Evolutionary conservation across 306 rosid species (phyloP).

Genomic region (Castanea mollissima): DNA sequence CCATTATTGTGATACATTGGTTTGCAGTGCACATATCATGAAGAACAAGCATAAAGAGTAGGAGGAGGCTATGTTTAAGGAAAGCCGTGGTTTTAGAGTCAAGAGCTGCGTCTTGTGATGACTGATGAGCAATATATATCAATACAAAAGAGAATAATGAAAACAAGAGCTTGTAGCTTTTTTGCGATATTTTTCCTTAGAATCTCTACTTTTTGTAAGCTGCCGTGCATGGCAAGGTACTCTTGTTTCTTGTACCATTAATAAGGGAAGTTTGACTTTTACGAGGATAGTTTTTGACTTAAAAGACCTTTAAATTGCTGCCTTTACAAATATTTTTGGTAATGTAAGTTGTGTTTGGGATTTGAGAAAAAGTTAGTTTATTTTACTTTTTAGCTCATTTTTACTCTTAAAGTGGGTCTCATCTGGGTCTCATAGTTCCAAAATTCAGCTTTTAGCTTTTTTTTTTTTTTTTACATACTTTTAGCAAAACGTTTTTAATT

Average conservation of each 20-base stretch:
- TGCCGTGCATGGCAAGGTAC: background rate
- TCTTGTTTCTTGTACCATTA: background rate
- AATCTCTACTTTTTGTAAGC: conserved; percentile 14
- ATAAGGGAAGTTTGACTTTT: too few relatives aligned
- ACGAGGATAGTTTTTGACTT: too few relatives aligned
- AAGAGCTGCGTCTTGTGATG: background rate
- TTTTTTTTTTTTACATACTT: too few relatives aligned
- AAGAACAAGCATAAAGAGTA: conserved; percentile 1
- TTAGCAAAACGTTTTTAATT: accelerated
- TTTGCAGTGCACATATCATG: background rate
- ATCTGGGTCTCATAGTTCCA: too few relatives aligned
- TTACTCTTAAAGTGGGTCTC: too few relatives aligned
- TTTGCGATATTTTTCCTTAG: background rate
- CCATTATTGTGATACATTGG: background rate
- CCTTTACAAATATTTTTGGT: too few relatives aligned
- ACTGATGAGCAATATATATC: background rate
- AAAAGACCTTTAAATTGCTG: too few relatives aligned
- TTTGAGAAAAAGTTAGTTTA: too few relatives aligned
- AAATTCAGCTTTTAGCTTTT: too few relatives aligned
- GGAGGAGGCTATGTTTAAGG: background rate
- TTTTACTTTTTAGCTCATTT: too few relatives aligned
- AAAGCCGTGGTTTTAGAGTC: conserved; percentile 3
- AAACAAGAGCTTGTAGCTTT: background rate
- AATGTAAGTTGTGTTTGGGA: too few relatives aligned
- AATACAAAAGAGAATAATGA: background rate